These are phyloP conservation scores for Ramularia endophylla DNA, from an alignment of 2,329 filamentous ascomycete genomes.

Conservation along the genomic window DNA sequence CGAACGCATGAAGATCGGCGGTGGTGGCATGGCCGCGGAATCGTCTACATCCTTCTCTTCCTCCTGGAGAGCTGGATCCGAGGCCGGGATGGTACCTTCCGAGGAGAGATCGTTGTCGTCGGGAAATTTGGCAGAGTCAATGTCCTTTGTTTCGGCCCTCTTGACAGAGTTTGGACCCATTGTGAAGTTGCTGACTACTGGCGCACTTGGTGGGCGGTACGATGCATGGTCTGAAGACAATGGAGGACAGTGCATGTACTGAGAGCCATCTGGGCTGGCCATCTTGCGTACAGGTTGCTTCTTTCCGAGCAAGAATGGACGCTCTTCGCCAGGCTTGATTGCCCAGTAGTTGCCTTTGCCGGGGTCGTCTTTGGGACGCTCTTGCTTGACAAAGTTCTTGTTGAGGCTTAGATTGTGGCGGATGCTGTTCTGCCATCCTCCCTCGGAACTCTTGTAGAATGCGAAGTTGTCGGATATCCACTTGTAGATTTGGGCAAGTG, in stretches of 20 bases:
- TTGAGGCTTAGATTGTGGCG: conserved; percentile 95
- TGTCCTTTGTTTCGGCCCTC: conserved; percentile 35
- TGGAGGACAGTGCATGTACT: conserved; percentile 27
- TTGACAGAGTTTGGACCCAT: conserved; percentile 28
- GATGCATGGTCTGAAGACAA: conserved; percentile 23
- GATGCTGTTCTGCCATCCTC: conserved; percentile 99
- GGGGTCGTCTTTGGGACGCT: conserved; percentile 92
- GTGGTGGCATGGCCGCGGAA: conserved; percentile 36
- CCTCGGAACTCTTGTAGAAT: conserved; percentile 78
- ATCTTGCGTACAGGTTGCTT: conserved; percentile 49
- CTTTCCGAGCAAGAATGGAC: conserved; percentile 85
- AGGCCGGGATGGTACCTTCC: conserved; percentile 47
- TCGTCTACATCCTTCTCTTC: conserved; percentile 37
- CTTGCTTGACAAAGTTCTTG: conserved; percentile 94
- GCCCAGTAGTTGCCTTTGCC: conserved; percentile 98
- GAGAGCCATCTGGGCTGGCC: conserved; percentile 48
- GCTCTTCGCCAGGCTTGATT: conserved; percentile 84
- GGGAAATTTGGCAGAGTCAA: conserved; percentile 47
- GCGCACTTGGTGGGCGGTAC: conserved; percentile 34
- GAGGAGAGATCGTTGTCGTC: conserved; percentile 47
- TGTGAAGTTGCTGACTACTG: conserved; percentile 32
- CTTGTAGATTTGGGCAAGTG: conserved; percentile 93
- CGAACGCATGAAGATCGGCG: conserved; percentile 49
- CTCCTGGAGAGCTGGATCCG: conserved; percentile 45
- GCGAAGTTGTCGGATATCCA: conserved; percentile 96